phyloP scores from a whole-genome alignment of 164 flowering plant genomes.

The Berberis vulgaris region DNA sequence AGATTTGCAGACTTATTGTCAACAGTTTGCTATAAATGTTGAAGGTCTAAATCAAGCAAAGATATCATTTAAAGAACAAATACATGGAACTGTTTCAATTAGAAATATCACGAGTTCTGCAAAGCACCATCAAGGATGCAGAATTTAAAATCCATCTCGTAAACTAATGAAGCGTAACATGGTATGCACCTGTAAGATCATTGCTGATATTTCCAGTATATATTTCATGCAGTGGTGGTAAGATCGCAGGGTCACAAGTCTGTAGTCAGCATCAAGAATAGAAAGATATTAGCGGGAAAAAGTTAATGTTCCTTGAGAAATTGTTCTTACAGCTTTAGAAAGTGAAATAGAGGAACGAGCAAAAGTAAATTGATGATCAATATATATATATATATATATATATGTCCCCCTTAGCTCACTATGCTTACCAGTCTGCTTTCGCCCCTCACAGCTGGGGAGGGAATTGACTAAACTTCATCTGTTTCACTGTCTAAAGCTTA shows the following conservation, averaged over 20 bases:
- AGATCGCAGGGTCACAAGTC: conserved; percentile 84
- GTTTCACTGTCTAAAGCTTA: no score
- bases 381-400: no score
- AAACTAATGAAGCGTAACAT: not conserved
- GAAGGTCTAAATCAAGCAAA: not conserved
- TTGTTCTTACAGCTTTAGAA: not conserved
- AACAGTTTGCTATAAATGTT: not conserved
- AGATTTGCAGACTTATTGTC: not conserved
- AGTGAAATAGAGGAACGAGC: no score
- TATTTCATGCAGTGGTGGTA: conserved; percentile 80
- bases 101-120: not conserved
- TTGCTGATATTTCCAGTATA: conserved; percentile 58
- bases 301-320: not conserved
- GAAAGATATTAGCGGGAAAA: not conserved
- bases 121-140: conserved; percentile 5
- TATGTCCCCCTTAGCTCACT: no score
- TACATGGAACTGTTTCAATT: not conserved
- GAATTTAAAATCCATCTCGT: conserved; percentile 3
- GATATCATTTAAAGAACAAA: not conserved
- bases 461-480: no score
- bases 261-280: conserved; percentile 20
- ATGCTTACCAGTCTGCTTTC: no score
- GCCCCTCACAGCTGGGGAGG: no score
- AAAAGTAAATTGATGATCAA: no score
- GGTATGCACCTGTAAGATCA: conserved; percentile 63